Base-by-base conservation (phyloP, 2,329 filamentous ascomycete genomes). In the Penicillium sp. region DNA sequence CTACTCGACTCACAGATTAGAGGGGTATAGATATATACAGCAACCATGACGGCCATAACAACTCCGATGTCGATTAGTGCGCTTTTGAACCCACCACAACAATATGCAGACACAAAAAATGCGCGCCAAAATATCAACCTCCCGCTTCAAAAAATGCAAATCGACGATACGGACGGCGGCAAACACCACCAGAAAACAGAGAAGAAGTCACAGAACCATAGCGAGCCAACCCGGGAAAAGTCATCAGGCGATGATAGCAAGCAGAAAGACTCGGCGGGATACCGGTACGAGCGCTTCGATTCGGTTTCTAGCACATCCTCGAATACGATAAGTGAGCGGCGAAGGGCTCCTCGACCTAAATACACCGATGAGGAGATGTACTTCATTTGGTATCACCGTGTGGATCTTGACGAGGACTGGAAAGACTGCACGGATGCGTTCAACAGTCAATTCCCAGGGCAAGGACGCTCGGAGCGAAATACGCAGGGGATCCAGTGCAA, bases 331-430 rank as follows among this genome's bases (percentile, higher is more conserved):
- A 60, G 64, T 6, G 73, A 74, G 52, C 69, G 70, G 16, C 72
- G 74, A 8, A 72, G 75, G 3, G 66, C 71, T 5, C 73, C 74
- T n/a, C 70, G 76, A 5, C 75, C 74, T 24, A 77, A 76, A 64
- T 79, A 79, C 64, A 71, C 72, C 46, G 70, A 74, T 52, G 76
- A 79, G 64, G 74, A 79, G 59, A 73, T 73, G 68, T 75, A 74
- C 63, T 79, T 79, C 58, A 77, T 79, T 59, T 79, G 77, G 77
- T 79, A 79, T 61, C 74, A 77, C 63, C 74, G 76, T 7, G 74
- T 75, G 24, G 77, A 79, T 61, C 68, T 78, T 24, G 68, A 68
- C 47, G 70, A 77, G 64, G 72, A 76, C 58, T 79, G 77, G 77
- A 74, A 74, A 58, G 70, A 76, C 59, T 73, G 79, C 21, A 69